These are phyloP conservation scores for Glomus cerebriforme DNA, from an alignment of 192 early-diverging fungal species.

Conservation along the genomic window DNA sequence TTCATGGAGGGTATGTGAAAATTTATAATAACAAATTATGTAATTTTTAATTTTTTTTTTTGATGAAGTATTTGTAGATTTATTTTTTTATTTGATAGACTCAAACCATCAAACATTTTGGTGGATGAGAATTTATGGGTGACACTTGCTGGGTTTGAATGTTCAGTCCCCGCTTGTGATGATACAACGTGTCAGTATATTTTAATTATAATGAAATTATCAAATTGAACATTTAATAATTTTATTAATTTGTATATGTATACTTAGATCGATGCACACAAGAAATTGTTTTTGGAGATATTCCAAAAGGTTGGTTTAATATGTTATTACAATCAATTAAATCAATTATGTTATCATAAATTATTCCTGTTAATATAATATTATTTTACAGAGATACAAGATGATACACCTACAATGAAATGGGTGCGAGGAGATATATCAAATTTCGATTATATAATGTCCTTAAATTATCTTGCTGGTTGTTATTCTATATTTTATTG, in stretches of 20 bases:
- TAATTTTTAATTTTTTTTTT: not conserved
- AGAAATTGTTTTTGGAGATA: not conserved
- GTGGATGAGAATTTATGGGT: slow-evolving; percentile 66
- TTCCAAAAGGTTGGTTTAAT: slow-evolving; percentile 40
- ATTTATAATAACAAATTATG: not conserved
- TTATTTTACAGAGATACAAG: slow-evolving; percentile 43
- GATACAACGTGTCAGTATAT: not conserved
- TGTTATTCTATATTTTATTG: not conserved
- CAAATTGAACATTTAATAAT: not conserved
- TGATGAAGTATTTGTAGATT: not conserved
- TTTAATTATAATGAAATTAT: not conserved
- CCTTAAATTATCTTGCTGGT: slow-evolving; percentile 85
- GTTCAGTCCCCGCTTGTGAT: slow-evolving; percentile 35
- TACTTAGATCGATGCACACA: not conserved
- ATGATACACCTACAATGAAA: slow-evolving; percentile 50
- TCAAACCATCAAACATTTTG: slow-evolving; percentile 55
- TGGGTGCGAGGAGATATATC: slow-evolving; percentile 87
- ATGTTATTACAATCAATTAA: not conserved
- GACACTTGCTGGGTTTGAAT: slow-evolving; percentile 54
- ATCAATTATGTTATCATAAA: not conserved
- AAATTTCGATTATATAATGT: slow-evolving; percentile 95
- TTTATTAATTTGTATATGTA: not conserved
- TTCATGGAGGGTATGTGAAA: slow-evolving; percentile 52
- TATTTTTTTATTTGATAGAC: slow-evolving; percentile 23
- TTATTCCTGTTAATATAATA: not conserved